Conservation (phyloP, 495 filamentous ascomycete species). For the Xanthoparmelia taractica region DNA sequence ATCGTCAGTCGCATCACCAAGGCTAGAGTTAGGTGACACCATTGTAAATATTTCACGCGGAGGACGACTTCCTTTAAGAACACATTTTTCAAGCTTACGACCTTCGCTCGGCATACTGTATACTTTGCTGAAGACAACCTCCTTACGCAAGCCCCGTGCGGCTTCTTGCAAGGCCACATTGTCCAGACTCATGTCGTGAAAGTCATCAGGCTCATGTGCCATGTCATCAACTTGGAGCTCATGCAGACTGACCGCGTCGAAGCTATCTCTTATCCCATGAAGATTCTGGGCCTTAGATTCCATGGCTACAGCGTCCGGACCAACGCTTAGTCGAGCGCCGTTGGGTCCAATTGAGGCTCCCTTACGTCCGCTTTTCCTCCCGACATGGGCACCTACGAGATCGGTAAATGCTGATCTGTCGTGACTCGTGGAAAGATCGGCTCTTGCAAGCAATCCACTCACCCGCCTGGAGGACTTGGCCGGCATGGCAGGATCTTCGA, state of each 20-base stretch:
- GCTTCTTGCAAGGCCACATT: constrained; percentile 65
- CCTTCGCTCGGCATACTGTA: constrained; percentile 58
- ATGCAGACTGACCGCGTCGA: constrained; percentile 45
- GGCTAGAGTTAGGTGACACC: constrained; percentile 42
- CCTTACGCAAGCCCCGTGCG: constrained; percentile 61
- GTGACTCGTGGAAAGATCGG: constrained; percentile 72
- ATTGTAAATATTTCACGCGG: constrained; percentile 58
- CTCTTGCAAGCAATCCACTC: constrained; percentile 85
- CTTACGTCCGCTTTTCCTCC: constrained; percentile 42
- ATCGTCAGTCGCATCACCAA: constrained; percentile 16
- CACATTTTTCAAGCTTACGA: constrained; percentile 47
- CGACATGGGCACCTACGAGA: constrained; percentile 46
- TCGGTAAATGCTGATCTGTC: constrained; percentile 70
- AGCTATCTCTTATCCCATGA: constrained; percentile 33
- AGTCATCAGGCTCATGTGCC: constrained; percentile 60
- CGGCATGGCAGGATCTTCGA: constrained; percentile 56
- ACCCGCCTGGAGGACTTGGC: constrained; percentile 75
- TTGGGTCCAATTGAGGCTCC: constrained; percentile 71
- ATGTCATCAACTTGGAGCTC: constrained; percentile 65
- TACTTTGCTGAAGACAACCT: constrained; percentile 65
- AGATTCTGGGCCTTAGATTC: constrained; percentile 28
- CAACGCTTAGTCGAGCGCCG: constrained; percentile 53
- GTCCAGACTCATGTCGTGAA: constrained; percentile 57
- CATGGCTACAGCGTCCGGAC: constrained; percentile 37
- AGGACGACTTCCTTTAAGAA: constrained; percentile 39